Conservation (phyloP, 2,329 filamentous ascomycete genomes). For the Scedosporium boydii region DNA sequence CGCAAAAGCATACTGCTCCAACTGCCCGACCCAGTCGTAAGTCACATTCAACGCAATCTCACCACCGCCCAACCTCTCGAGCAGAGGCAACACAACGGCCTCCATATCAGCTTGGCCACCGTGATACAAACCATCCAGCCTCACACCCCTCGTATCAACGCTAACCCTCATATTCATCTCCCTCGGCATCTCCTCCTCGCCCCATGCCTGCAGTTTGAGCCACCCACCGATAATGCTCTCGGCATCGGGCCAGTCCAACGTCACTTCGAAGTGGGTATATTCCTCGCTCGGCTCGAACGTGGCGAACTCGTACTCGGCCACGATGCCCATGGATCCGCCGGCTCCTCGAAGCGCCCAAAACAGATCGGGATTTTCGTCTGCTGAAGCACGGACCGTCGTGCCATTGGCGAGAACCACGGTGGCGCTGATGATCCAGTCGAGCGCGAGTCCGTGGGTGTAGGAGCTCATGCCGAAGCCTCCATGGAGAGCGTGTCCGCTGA, state of each 20-base stretch:
- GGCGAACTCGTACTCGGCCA: slow-evolving; percentile 26
- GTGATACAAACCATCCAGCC: slow-evolving; percentile 20
- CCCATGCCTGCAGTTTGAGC: slow-evolving; percentile 16
- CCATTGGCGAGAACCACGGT: slow-evolving; percentile 42
- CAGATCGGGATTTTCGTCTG: slow-evolving; percentile 39
- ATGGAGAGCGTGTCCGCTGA: slow-evolving; percentile 35
- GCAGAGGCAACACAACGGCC: slow-evolving; percentile 12
- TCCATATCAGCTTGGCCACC: slow-evolving; percentile 13
- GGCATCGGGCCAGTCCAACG: slow-evolving; percentile 5
- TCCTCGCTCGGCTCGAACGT: slow-evolving; percentile 25
- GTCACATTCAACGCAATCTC: slow-evolving; percentile 1
- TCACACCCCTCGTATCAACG: slow-evolving; percentile 9
- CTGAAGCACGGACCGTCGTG: slow-evolving; percentile 34
- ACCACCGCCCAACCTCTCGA: slow-evolving; percentile 10
- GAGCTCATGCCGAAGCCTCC: slow-evolving; percentile 23
- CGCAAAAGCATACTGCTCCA: slow-evolving; percentile 10
- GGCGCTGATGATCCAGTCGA: slow-evolving; percentile 24
- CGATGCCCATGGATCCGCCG: slow-evolving; percentile 36
- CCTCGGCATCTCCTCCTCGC: slow-evolving; percentile 8
- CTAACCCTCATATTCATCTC: slow-evolving; percentile 21
- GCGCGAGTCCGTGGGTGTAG: slow-evolving; percentile 16
- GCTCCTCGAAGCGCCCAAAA: slow-evolving; percentile 56
- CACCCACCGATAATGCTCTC: slow-evolving; percentile 11
- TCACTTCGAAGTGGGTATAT: slow-evolving; percentile 18
- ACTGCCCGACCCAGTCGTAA: slow-evolving; percentile 6